Evolutionary conservation across 2,329 filamentous ascomycete genomes (phyloP).

Genomic region (Pseudogymnoascus destructans): DNA sequence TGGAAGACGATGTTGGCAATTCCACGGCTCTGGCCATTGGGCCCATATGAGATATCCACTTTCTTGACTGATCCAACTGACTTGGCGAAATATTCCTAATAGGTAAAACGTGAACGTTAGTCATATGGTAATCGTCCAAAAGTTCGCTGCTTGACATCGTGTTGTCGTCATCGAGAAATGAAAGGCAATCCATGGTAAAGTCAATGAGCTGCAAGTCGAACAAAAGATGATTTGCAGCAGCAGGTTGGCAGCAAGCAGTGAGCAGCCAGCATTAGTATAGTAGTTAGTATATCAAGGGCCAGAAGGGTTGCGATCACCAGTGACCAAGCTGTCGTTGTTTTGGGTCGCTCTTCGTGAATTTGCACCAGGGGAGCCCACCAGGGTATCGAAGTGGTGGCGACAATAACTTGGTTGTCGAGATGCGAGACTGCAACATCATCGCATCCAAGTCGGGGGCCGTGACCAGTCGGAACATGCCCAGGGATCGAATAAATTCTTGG

Average conservation of each 20-base stretch:
- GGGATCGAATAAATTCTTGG: not conserved
- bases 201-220: constrained; percentile 14
- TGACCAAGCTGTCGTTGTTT: not conserved
- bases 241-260: constrained; percentile 41
- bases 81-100: constrained; percentile 91
- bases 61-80: constrained; percentile 83
- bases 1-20: constrained; percentile 81
- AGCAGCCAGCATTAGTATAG: constrained; percentile 40
- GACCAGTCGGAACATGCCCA: not conserved
- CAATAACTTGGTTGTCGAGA: not conserved
- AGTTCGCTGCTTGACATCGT: constrained; percentile 23
- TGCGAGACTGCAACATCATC: not conserved
- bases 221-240: constrained; percentile 21
- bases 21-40: constrained; percentile 80
- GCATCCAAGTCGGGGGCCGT: not conserved
- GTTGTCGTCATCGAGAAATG: constrained; percentile 5
- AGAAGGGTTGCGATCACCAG: constrained; percentile 3
- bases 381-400: not conserved
- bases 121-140: constrained; percentile 36
- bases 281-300: constrained; percentile 9
- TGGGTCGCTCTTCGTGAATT: not conserved
- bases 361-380: not conserved
- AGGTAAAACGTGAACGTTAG: constrained; percentile 50
- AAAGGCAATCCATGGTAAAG: constrained; percentile 9
- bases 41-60: constrained; percentile 84